Evolutionary conservation across 2,329 filamentous ascomycete genomes (phyloP), one percentile per base, ranked within the genome.

Genomic region (Fusarium tjaetaba): DNA sequence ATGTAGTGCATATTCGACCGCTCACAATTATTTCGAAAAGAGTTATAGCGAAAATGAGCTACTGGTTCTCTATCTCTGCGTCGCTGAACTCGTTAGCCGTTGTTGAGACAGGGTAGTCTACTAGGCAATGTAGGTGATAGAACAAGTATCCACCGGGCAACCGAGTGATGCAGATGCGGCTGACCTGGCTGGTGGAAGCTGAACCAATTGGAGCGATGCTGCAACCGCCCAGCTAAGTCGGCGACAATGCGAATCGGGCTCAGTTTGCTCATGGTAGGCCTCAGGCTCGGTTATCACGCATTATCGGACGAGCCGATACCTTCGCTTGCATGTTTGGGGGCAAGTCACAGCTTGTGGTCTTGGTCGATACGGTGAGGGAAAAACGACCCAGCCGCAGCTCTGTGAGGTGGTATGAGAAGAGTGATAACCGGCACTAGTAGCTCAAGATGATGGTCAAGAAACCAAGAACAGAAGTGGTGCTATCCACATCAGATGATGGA

Each of bases 281-380:
- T 73, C 71, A 64, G 34, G 42, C 49, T 57, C 36, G 42, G 51
- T 43, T 60, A 75, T 73, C 73, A 71, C 71, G 65, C 69, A 73
- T 61, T 69, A 76, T 76, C 66, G 73, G 67, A 75, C 43, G 69
- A 76, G 69, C 68, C 65, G 61, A 68, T 61, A 45, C 43, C 30
- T 65, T 76, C 32, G 65, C 72, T 68, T 74, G 52, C 52, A 66
- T 60, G 48, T 18, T 68, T 65, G 65, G 62, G 63, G 75, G 69
- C 65, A 73, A 61, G 62, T 76, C 70, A 73, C 45, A 45, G 34
- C 41, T 61, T 36, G 52, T 52, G 55, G 41, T 59, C 53, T 65
- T 60, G 55, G 56, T 36, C 48, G 60, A 70, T 70, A 57, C 51
- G 71, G 60, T 69, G 71, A 74, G 36, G 51, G 66, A 30, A 28